Evolutionary conservation across 2,329 filamentous ascomycete species (phyloP).

Genomic region (Aspergillus piperis): DNA sequence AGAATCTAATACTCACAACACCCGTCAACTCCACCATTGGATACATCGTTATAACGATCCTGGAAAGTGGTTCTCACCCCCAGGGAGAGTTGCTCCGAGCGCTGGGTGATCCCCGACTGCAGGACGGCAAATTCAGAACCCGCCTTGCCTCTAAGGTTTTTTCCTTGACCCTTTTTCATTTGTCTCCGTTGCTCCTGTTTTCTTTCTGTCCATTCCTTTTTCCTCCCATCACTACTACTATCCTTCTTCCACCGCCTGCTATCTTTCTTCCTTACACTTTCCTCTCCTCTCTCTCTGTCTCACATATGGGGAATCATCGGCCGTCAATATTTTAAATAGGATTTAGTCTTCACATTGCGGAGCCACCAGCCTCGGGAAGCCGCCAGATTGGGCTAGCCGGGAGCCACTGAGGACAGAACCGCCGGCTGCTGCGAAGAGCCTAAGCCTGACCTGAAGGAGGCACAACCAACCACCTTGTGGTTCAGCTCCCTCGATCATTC

Average conservation of each 20-base stretch:
- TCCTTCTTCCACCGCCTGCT: not conserved
- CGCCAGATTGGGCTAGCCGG: conserved; percentile 20
- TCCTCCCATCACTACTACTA: not conserved
- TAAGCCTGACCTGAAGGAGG: conserved; percentile 13
- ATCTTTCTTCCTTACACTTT: too few relatives aligned
- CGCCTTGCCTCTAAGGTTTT: conserved; percentile 11
- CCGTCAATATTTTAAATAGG: too few relatives aligned
- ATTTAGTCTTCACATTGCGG: conserved; percentile 10
- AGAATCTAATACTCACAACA: too few relatives aligned
- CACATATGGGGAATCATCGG: not conserved
- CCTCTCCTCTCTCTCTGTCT: not conserved
- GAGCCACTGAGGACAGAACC: conserved; percentile 5
- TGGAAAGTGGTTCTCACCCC: not conserved
- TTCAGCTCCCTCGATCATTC: conserved; percentile 20
- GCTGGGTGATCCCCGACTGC: conserved; percentile 6
- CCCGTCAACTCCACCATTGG: not conserved
- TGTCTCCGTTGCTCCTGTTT: not conserved
- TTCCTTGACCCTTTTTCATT: conserved; percentile 5
- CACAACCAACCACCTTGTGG: conserved; percentile 24
- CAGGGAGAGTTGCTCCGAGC: not conserved
- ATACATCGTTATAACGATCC: conserved; percentile 1
- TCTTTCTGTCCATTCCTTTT: not conserved
- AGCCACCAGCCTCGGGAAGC: conserved; percentile 17
- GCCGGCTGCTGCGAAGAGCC: conserved; percentile 6
- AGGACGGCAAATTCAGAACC: conserved; percentile 18